phyloP scores from a whole-genome alignment of 331 rosid genomes.

The Rosa hybrid region DNA sequence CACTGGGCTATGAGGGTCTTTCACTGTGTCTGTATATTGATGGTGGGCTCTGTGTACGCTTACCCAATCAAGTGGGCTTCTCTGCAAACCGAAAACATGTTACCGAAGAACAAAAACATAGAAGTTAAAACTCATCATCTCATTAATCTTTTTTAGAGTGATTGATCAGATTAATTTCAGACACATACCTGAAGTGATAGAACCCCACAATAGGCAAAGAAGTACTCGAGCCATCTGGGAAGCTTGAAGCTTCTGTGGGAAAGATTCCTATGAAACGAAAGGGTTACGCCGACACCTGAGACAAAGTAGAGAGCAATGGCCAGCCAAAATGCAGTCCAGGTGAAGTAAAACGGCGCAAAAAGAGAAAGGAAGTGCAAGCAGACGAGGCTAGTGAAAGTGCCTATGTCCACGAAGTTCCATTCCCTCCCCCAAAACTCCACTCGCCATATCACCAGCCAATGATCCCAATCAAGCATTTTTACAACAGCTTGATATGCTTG shows the following conservation, averaged over 20 bases:
- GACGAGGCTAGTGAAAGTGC: too few relatives aligned
- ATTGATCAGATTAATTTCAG: too few relatives aligned
- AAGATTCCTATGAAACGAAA: background rate
- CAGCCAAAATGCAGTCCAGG: background rate
- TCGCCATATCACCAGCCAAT: too few relatives aligned
- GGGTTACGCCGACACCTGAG: background rate
- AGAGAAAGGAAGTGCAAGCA: too few relatives aligned
- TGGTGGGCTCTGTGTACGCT: background rate
- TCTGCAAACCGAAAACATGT: background rate
- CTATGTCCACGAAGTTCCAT: too few relatives aligned
- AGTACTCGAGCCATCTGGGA: background rate
- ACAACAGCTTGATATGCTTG: too few relatives aligned
- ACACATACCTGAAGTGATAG: background rate
- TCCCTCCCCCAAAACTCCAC: too few relatives aligned
- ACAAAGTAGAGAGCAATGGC: background rate
- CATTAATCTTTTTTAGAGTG: too few relatives aligned
- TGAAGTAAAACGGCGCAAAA: background rate
- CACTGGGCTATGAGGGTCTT: background rate
- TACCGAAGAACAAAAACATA: too few relatives aligned
- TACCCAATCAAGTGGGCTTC: background rate
- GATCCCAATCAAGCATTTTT: too few relatives aligned
- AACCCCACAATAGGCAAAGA: background rate
- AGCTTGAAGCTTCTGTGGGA: background rate
- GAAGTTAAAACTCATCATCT: too few relatives aligned
- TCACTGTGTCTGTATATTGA: background rate